These are phyloP conservation scores for Protomyces lactucae-debilis DNA, from an alignment of 1,139 yeast species.

Conservation along the genomic window DNA sequence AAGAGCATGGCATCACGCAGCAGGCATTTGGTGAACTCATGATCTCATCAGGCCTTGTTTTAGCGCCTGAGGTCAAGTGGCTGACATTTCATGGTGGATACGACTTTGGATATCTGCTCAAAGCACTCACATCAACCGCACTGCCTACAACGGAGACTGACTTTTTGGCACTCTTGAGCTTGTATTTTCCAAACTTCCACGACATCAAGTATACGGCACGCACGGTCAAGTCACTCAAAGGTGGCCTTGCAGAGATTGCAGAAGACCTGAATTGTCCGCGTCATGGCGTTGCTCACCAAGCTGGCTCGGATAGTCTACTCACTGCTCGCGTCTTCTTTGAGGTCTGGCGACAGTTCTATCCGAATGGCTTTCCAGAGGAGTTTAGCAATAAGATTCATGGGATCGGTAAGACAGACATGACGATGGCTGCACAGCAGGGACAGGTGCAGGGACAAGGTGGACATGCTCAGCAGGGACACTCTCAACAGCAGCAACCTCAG, in stretches of 20 bases:
- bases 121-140: constrained; percentile 65
- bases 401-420: constrained; percentile 12
- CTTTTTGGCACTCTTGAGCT: constrained; percentile 64
- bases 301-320: constrained; percentile 52
- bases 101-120: constrained; percentile 83
- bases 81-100: constrained; percentile 91
- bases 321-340: constrained; percentile 52
- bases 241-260: constrained; percentile 45
- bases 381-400: constrained; percentile 23
- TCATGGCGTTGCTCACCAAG: constrained; percentile 42
- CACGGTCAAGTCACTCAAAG: constrained; percentile 38
- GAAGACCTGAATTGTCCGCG: constrained; percentile 47
- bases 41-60: constrained; percentile 77
- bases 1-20: constrained; percentile 72
- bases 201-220: constrained; percentile 79
- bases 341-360: constrained; percentile 42
- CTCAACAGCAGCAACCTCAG: background rate
- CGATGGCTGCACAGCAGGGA: background rate
- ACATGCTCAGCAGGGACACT: background rate
- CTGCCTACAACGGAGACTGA: constrained; percentile 82
- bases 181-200: constrained; percentile 75
- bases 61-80: constrained; percentile 75
- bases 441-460: background rate
- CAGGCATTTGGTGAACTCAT: constrained; percentile 77
- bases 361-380: constrained; percentile 19